These are phyloP conservation scores for Boletus holoroseus DNA, from an alignment of 1,284 basidiomycete species.

Conservation along the genomic window DNA sequence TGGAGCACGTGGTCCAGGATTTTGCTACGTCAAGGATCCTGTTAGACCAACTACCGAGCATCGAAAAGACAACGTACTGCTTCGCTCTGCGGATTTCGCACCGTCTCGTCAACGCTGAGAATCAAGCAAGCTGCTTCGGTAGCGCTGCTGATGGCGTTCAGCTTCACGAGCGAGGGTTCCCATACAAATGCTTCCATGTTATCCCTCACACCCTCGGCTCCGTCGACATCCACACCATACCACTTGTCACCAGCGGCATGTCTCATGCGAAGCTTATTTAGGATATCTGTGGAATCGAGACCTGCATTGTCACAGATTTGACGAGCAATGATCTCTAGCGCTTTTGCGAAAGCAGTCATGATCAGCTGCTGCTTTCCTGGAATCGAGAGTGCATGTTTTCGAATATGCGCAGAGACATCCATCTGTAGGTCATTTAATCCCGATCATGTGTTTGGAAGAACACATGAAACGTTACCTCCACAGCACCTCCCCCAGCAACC, in stretches of 20 bases:
- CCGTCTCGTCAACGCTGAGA: slow-evolving; percentile 91
- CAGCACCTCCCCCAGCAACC: slow-evolving; percentile 96
- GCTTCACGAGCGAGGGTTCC: slow-evolving; percentile 95
- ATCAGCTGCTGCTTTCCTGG: slow-evolving; percentile 96
- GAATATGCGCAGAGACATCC: slow-evolving; percentile 92
- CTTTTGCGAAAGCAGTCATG: slow-evolving; percentile 93
- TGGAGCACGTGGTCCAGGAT: slow-evolving; percentile 77
- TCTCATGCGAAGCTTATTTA: slow-evolving; percentile 97
- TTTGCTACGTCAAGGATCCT: slow-evolving; percentile 41
- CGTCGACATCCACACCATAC: slow-evolving; percentile 96
- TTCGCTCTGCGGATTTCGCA: slow-evolving; percentile 89
- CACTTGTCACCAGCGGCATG: slow-evolving; percentile 86
- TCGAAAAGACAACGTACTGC: slow-evolving; percentile 48
- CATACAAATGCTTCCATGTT: slow-evolving; percentile 98
- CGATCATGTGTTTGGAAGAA: not conserved
- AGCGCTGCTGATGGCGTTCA: slow-evolving; percentile 92
- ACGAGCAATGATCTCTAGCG: slow-evolving; percentile 94
- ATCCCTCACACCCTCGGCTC: slow-evolving; percentile 81
- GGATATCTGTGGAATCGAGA: slow-evolving; percentile 93
- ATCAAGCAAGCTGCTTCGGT: slow-evolving; percentile 96
- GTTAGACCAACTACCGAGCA: slow-evolving; percentile 11
- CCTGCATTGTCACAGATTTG: slow-evolving; percentile 99
- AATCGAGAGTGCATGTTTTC: slow-evolving; percentile 87
- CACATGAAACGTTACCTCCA: slow-evolving; percentile 59
- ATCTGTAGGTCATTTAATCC: slow-evolving; percentile 53